Conservation (phyloP, 73 alveolate genomes). For the Loxodes magnus region DNA sequence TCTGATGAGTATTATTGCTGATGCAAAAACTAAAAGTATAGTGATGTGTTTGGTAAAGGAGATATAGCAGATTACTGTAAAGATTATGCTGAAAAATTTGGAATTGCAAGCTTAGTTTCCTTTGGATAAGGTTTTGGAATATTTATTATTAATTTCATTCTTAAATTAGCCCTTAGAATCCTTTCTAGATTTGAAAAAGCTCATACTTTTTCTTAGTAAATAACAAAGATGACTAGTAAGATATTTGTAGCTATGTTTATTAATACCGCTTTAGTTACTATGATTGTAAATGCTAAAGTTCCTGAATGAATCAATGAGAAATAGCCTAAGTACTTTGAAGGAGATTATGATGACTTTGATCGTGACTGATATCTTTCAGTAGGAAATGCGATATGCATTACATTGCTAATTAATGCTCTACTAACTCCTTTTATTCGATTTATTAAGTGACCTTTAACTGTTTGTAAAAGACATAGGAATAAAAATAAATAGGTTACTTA, state of each 20-base stretch:
- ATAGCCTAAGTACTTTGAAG: conserved; percentile 18
- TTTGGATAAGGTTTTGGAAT: conserved; percentile 23
- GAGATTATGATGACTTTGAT: conserved; percentile 19
- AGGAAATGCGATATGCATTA: conserved; percentile 25
- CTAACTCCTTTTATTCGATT: conserved; percentile 22
- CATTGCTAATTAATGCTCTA: conserved; percentile 18
- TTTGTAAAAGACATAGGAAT: conserved; percentile 9
- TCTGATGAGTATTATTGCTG: conserved; percentile 11
- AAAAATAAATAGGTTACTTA: conserved; percentile 7
- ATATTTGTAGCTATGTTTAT: conserved; percentile 23
- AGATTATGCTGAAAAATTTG: conserved; percentile 7
- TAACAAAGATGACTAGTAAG: conserved; percentile 13
- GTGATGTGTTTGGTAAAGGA: not conserved
- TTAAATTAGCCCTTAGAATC: conserved; percentile 9
- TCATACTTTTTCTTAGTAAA: conserved; percentile 8
- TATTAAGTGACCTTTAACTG: conserved; percentile 10
- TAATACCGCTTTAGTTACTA: conserved; percentile 30
- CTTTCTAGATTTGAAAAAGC: conserved; percentile 24
- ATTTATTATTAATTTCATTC: conserved; percentile 15
- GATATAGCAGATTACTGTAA: conserved; percentile 16
- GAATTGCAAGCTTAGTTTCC: conserved; percentile 2
- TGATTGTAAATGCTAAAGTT: conserved; percentile 31
- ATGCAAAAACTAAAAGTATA: conserved; percentile 16
- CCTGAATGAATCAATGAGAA: conserved; percentile 5
- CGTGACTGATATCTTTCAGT: conserved; percentile 43